Conservation (phyloP, 164 flowering plant species). For the Vitis riparia region DNA sequence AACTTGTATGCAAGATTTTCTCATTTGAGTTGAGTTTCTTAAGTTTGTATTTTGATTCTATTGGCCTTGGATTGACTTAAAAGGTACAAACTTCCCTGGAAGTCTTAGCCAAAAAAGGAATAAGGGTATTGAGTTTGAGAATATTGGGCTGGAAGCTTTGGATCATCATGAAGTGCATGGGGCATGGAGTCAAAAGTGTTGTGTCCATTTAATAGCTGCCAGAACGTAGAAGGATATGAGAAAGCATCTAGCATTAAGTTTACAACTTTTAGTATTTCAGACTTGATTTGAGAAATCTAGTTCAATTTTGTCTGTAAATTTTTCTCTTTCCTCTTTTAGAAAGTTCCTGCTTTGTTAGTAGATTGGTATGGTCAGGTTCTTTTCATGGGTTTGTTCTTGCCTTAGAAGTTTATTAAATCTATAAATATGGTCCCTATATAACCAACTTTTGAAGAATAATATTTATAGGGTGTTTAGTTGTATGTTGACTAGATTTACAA, state of each 20-base stretch:
- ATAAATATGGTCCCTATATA: too few species aligned
- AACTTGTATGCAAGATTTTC: too few species aligned
- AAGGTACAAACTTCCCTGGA: neutral
- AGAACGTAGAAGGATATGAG: neutral
- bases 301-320: too few species aligned
- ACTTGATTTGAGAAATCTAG: neutral
- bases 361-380: too few species aligned
- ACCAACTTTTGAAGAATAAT: too few species aligned
- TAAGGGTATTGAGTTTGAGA: neutral
- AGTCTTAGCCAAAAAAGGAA: neutral
- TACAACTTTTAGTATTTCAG: neutral
- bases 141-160: neutral
- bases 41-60: neutral
- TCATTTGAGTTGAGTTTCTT: too few species aligned
- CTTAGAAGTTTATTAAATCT: too few species aligned
- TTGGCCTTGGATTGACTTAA: neutral
- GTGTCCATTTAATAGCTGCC: neutral
- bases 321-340: neutral
- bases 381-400: too few species aligned
- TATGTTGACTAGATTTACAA: too few species aligned
- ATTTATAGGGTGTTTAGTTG: too few species aligned
- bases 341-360: neutral
- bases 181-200: neutral
- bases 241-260: neutral
- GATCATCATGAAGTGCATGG: neutral